Evolutionary conservation across 441 rosid species (phyloP).

Genomic region (Erodium chrysanthum): DNA sequence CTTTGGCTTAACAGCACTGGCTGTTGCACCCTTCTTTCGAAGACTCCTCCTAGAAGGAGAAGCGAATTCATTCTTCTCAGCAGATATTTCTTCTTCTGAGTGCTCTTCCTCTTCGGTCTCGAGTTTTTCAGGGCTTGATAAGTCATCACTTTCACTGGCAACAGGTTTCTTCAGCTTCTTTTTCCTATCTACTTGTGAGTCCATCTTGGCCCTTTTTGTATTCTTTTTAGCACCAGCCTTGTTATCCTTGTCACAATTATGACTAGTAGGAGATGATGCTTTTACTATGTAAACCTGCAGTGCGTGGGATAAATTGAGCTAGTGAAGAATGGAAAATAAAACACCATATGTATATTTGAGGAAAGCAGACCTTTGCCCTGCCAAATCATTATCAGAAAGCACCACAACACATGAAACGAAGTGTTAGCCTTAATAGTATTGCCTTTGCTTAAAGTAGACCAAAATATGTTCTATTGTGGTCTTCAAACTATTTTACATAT

Average conservation of each 20-base stretch:
- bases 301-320: not conserved
- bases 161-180: not conserved
- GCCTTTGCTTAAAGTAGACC: not conserved
- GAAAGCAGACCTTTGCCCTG: not conserved
- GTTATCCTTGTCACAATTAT: constrained; percentile 2
- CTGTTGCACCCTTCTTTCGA: not conserved
- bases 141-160: not conserved
- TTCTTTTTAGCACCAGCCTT: constrained; percentile 10
- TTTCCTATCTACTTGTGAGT: not conserved
- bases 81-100: not conserved
- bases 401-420: not conserved
- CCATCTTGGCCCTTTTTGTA: not conserved
- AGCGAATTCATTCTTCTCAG: not conserved
- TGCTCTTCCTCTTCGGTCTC: not conserved
- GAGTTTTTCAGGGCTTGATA: constrained; percentile 3
- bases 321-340: not conserved
- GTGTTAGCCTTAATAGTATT: not conserved
- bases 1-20: not conserved
- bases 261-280: constrained; percentile 18
- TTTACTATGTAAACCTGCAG: constrained; percentile 38
- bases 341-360: not conserved
- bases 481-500: not conserved
- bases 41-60: not conserved
- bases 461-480: not conserved
- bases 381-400: not conserved